These are phyloP conservation scores for Pyrenula aspistea DNA, from an alignment of 495 filamentous ascomycete genomes.

Conservation along the genomic window DNA sequence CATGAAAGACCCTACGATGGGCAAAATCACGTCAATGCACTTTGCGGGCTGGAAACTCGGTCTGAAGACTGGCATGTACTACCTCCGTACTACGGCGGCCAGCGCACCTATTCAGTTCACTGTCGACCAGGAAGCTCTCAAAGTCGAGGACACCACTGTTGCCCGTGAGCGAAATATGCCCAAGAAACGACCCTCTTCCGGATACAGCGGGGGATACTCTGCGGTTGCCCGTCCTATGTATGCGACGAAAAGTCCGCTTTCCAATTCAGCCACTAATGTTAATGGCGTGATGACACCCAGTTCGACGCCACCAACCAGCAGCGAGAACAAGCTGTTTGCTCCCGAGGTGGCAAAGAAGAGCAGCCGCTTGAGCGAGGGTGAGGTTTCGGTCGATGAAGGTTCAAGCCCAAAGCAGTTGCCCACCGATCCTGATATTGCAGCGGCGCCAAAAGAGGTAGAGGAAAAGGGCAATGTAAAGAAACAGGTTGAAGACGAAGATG, in stretches of 20 bases:
- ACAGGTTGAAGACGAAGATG: slow-evolving; percentile 53
- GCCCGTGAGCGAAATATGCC: slow-evolving; percentile 42
- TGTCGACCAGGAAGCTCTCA: slow-evolving; percentile 91
- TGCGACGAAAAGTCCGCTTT: slow-evolving; percentile 34
- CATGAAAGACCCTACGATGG: slow-evolving; percentile 97
- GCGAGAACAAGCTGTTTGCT: slow-evolving; percentile 22
- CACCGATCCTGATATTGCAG: slow-evolving; percentile 47
- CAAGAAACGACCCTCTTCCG: slow-evolving; percentile 53
- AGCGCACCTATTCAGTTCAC: slow-evolving; percentile 97
- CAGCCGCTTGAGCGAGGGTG: background rate
- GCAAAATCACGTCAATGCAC: slow-evolving; percentile 99
- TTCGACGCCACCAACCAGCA: slow-evolving; percentile 38
- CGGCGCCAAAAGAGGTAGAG: slow-evolving; percentile 40
- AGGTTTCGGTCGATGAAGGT: slow-evolving; percentile 39
- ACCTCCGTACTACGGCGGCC: slow-evolving; percentile 94
- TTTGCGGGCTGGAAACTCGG: slow-evolving; percentile 98
- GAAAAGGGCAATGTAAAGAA: slow-evolving; percentile 31
- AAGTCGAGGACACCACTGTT: slow-evolving; percentile 75
- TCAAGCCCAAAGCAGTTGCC: slow-evolving; percentile 65
- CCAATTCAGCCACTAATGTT: slow-evolving; percentile 26
- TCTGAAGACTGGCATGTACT: slow-evolving; percentile 99
- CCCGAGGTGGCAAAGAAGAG: slow-evolving; percentile 20
- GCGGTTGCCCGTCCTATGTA: slow-evolving; percentile 52
- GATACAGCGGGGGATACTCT: slow-evolving; percentile 33
- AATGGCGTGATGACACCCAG: slow-evolving; percentile 54